Evolutionary conservation across 164 flowering plant species (phyloP).

Genomic region (Stephania cephalantha): DNA sequence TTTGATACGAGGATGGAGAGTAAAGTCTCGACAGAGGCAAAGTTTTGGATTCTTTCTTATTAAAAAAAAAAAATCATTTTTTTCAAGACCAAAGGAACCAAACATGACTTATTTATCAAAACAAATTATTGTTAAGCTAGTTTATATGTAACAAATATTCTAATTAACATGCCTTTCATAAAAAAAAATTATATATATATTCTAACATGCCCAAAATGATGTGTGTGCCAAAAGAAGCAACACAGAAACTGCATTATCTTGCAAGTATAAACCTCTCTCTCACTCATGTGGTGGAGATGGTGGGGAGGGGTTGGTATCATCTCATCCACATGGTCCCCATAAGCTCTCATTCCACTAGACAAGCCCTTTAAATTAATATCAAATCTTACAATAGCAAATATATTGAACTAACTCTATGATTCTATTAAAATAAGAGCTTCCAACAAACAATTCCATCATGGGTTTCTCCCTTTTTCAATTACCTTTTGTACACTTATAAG

Average conservation of each 20-base stretch:
- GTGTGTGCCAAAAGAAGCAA: conserved; percentile 6
- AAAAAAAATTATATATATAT: too few relatives aligned
- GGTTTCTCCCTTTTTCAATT: neutral
- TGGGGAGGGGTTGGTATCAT: neutral
- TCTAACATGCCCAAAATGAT: conserved; percentile 11
- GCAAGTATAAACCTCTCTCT: neutral
- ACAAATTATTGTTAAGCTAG: too few relatives aligned
- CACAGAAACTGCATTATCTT: neutral
- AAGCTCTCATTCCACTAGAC: conserved; percentile 30
- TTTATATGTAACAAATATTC: too few relatives aligned
- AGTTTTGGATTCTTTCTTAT: too few relatives aligned
- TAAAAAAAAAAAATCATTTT: too few relatives aligned
- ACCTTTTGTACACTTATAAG: conserved; percentile 8
- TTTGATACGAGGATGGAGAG: too few relatives aligned
- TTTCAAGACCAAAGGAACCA: too few relatives aligned
- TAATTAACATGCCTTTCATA: too few relatives aligned
- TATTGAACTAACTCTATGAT: neutral
- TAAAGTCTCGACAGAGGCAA: too few relatives aligned
- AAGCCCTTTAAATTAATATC: conserved; percentile 13
- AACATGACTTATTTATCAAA: too few relatives aligned
- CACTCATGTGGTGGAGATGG: conserved; percentile 5
- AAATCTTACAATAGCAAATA: neutral
- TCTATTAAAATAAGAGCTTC: conserved; percentile 8
- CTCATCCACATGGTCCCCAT: conserved; percentile 37
- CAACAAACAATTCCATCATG: neutral